A percentile compares a stretch with the other conserved stretches of the same genome.
Evolutionary conservation across 2,329 filamentous ascomycete species (phyloP).

Genomic region (Torrubiellomyces zombiae): DNA sequence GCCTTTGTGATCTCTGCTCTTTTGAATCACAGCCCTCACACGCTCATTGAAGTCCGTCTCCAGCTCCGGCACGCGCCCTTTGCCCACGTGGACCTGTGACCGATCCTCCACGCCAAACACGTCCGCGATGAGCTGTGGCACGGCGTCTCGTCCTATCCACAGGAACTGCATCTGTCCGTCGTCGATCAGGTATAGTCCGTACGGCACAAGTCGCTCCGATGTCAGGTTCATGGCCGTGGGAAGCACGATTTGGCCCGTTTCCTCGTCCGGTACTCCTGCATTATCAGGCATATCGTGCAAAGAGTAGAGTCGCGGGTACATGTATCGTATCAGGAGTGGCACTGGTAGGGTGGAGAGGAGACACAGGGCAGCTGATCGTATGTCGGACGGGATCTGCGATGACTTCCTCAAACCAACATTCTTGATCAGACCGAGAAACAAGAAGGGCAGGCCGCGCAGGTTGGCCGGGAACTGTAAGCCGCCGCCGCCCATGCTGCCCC

Average conservation of each 20-base stretch:
- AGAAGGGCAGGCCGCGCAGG: constrained; percentile 67
- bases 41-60: constrained; percentile 96
- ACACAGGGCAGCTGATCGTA: constrained; percentile 83
- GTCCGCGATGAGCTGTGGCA: constrained; percentile 73
- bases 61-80: constrained; percentile 68
- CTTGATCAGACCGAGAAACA: constrained; percentile 92
- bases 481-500: constrained; percentile 88
- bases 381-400: constrained; percentile 82
- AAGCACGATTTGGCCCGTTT: constrained; percentile 77
- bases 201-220: constrained; percentile 72
- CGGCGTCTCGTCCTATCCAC: constrained; percentile 86
- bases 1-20: constrained; percentile 74
- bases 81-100: constrained; percentile 76
- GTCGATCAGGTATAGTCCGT: constrained; percentile 89
- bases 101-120: constrained; percentile 82
- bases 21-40: constrained; percentile 75
- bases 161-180: constrained; percentile 96
- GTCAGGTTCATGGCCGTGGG: constrained; percentile 75
- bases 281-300: constrained; percentile 94
- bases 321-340: constrained; percentile 82
- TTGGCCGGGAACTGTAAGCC: constrained; percentile 91
- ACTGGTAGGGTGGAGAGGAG: constrained; percentile 86
- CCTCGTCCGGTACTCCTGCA: constrained; percentile 68
- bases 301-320: constrained; percentile 72
- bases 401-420: constrained; percentile 88